Conservation (phyloP, 2,329 filamentous ascomycete genomes). For the Aurifilum marmelostoma region DNA sequence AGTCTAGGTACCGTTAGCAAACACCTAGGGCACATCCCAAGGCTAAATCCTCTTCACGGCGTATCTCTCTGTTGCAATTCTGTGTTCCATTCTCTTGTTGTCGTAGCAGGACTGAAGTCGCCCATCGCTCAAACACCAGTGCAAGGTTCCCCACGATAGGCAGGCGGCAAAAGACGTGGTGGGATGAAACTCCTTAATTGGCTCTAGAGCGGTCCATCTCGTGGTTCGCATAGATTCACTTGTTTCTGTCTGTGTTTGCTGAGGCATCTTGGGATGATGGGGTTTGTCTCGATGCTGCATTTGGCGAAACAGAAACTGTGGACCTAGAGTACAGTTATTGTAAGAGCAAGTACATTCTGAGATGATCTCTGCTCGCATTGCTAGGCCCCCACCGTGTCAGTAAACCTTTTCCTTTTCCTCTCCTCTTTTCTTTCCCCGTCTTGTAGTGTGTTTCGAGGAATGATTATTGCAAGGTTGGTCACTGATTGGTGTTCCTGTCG, state of each 20-base stretch:
- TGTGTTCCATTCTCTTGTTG: background rate
- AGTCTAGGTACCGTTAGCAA: background rate
- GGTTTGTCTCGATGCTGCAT: constrained; percentile 8
- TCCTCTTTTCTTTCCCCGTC: background rate
- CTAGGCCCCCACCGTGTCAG: background rate
- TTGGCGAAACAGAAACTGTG: constrained; percentile 9
- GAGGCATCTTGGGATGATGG: constrained; percentile 13
- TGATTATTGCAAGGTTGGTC: background rate
- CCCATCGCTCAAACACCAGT: background rate
- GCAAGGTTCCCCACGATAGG: background rate
- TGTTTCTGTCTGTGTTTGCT: constrained; percentile 3
- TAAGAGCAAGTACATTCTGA: constrained; percentile 2
- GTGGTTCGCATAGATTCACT: background rate
- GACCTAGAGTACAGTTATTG: background rate
- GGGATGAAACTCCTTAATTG: background rate
- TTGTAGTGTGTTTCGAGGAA: background rate
- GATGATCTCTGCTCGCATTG: background rate
- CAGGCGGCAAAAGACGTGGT: background rate
- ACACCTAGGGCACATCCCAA: background rate
- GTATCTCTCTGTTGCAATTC: background rate
- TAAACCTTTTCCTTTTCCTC: background rate
- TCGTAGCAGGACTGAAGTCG: background rate
- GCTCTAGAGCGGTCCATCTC: background rate
- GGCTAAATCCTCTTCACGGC: background rate
- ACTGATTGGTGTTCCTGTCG: background rate